Evolutionary conservation across 1,139 yeast genomes (phyloP), one percentile per base, ranked within the genome.

Genomic region (Blastobotrys raffinosifermentans): DNA sequence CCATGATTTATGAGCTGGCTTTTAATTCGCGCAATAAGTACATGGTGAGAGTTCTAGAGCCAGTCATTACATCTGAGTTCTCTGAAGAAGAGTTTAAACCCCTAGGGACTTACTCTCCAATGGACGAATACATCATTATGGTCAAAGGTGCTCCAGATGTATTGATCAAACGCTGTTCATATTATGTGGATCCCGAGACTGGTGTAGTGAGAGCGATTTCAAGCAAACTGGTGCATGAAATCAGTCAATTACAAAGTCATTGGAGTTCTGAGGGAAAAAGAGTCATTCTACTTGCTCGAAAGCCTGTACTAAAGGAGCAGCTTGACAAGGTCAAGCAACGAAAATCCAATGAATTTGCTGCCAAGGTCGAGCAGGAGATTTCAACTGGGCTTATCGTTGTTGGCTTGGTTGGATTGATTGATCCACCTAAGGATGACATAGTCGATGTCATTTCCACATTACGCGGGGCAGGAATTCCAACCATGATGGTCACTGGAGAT

Each of bases 131-230:
- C 34, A 2, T 20, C 29, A 9, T 21, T 13, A 32, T 19, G 43
- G 66, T 73, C 20, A 73, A 73, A 48, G 79, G 78, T 43, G 78
- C 78, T 0, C 76, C 75, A 4, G 79, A 73, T 49, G 55, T 70
- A 20, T 51, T 73, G 19, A 52, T 73, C 34, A 55, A 56, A 4
- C 58, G 71, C 40, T 70, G 73, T 34, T 39, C 50, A n/a, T 51
- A 56, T 55, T 55, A 63, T 19, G 60, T 68, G 15, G 49, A 55
- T 32, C 60, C 57, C 10, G 50, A 51, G 19, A 43, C 54, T 18
- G 48, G 72, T 0, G 23, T 16, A 3, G 19, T 33, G 8, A 21
- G 20, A 7, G 16, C 20, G 14, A 16, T 33, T 5, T 20, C 13
- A 11, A 16, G n/a, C 2, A 19, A n/a, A 6, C 18, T 13, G 4